Percentiles rank a stretch among this genome's conserved stretches.
phyloP scores from a whole-genome alignment of 495 filamentous ascomycete species.

The Trichoderma reesei region DNA sequence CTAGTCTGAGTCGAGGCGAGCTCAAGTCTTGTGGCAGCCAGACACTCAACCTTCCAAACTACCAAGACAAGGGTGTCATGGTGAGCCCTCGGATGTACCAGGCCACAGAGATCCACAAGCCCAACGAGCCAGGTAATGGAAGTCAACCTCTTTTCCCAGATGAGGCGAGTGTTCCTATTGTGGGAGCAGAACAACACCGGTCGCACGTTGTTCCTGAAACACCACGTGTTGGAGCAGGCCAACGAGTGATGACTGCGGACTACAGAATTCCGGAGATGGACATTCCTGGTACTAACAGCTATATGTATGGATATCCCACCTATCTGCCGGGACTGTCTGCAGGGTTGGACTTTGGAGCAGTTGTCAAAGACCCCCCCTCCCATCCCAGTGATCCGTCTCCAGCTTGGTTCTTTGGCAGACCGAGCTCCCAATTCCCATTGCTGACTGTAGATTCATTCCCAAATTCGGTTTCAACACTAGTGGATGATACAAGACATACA shows the following conservation, averaged over 20 bases:
- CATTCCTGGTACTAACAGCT: no score
- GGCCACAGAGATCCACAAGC: not conserved
- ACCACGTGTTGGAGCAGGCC: not conserved
- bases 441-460: no score
- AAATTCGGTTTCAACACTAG: no score
- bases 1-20: not conserved
- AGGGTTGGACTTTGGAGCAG: not conserved
- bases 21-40: not conserved
- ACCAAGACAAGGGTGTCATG: conserved; percentile 9
- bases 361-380: not conserved
- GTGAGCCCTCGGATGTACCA: not conserved
- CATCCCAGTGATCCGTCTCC: not conserved
- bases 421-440: not conserved
- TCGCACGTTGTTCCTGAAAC: not conserved
- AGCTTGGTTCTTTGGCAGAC: not conserved
- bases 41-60: conserved; percentile 14
- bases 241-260: not conserved
- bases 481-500: no score
- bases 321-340: not conserved
- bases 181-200: not conserved
- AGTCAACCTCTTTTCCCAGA: not conserved
- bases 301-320: no score
- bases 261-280: no score
- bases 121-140: not conserved
- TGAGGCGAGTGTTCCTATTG: not conserved